A percentile compares a stretch with the other conserved stretches of the same genome.
These are phyloP conservation scores for Phytophthora nicotianae DNA, from an alignment of 352 stramenopile genomes.

Conservation along the genomic window DNA sequence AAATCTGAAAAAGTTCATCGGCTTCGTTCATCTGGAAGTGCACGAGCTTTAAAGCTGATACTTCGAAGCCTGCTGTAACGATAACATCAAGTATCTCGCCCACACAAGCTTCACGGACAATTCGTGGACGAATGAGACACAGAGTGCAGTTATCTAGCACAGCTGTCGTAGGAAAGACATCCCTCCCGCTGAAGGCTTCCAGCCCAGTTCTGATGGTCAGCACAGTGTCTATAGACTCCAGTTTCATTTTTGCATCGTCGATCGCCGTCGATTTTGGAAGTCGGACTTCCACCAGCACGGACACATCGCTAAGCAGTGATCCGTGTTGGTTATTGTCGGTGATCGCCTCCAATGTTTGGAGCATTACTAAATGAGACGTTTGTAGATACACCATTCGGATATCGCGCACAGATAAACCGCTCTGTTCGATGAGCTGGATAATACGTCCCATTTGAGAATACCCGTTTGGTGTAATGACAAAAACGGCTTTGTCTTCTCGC, in stretches of 20 bases:
- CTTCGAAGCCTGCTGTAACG: conserved; percentile 78
- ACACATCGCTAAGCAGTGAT: conserved; percentile 51
- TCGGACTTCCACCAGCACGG: conserved; percentile 53
- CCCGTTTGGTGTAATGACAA: conserved; percentile 55
- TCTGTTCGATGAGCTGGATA: conserved; percentile 50
- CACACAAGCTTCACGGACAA: conserved; percentile 61
- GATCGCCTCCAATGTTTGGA: conserved; percentile 18
- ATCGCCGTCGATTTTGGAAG: conserved; percentile 23
- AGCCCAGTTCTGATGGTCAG: conserved; percentile 37
- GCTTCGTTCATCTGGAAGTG: conserved; percentile 78
- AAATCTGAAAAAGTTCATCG: conserved; percentile 92
- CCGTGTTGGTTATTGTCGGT: conserved; percentile 26
- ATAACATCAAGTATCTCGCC: conserved; percentile 88
- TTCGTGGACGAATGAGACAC: conserved; percentile 62
- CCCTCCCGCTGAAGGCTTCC: conserved; percentile 13
- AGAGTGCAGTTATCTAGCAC: conserved; percentile 72
- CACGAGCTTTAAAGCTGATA: conserved; percentile 90
- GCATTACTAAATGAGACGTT: conserved; percentile 33
- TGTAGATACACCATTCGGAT: conserved; percentile 59
- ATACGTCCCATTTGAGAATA: conserved; percentile 61
- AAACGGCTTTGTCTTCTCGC: conserved; percentile 42
- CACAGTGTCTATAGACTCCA: conserved; percentile 17
- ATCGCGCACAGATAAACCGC: conserved; percentile 40
- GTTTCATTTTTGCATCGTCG: conserved; percentile 12
- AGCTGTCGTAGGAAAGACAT: conserved; percentile 47